These are phyloP conservation scores for Adansonia rubrostipa DNA, from an alignment of 441 rosid genomes.

Conservation along the genomic window DNA sequence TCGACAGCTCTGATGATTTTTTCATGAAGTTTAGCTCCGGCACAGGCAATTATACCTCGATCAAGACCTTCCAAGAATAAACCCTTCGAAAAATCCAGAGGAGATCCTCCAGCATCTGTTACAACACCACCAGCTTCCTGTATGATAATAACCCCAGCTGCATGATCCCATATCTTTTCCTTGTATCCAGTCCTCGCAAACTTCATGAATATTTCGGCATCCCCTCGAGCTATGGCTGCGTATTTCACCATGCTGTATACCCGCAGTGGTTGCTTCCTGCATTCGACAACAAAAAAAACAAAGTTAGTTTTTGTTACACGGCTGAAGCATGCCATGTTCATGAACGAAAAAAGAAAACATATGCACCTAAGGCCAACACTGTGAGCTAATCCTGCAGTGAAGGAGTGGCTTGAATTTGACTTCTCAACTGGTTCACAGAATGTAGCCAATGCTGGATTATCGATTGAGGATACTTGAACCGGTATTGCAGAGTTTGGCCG, in stretches of 20 bases:
- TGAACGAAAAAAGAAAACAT: neutral
- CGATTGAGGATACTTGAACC: conserved; percentile 57
- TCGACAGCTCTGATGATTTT: conserved; percentile 60
- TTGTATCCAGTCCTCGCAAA: conserved; percentile 68
- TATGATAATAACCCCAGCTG: conserved; percentile 65
- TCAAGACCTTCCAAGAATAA: conserved; percentile 63
- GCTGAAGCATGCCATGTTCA: neutral
- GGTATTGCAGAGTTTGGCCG: conserved; percentile 60
- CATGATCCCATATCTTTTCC: conserved; percentile 87
- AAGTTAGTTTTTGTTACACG: neutral
- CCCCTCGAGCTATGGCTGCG: conserved; percentile 77
- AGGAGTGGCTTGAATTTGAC: conserved; percentile 67
- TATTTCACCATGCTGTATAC: conserved; percentile 78
- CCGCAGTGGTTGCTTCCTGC: conserved; percentile 69
- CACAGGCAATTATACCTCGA: conserved; percentile 60
- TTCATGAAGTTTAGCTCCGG: conserved; percentile 57
- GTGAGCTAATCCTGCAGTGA: conserved; percentile 74
- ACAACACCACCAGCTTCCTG: conserved; percentile 77
- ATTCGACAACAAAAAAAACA: neutral
- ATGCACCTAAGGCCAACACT: conserved; percentile 64
- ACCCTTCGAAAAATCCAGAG: conserved; percentile 64
- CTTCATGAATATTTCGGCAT: conserved; percentile 75
- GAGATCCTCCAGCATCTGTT: conserved; percentile 68
- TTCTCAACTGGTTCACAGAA: conserved; percentile 79
- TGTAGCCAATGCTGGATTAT: conserved; percentile 67